Evolutionary conservation across 768 basidiomycete genomes (phyloP).

Genomic region (Lyophyllum semitale): DNA sequence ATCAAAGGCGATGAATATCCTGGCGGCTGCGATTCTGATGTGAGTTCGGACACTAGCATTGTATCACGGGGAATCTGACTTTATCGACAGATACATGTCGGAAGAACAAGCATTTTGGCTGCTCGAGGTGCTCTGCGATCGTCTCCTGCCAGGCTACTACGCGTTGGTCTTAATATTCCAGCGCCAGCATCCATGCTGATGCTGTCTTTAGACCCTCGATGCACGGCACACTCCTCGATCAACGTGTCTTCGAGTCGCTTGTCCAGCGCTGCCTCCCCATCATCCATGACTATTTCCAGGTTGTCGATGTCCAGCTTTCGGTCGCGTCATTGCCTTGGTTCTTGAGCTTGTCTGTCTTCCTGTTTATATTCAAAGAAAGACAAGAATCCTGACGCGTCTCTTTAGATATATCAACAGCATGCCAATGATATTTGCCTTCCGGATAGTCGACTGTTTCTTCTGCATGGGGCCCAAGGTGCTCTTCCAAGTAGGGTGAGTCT

Average conservation of each 20-base stretch:
- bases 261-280: conserved; percentile 89
- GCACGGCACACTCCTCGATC: conserved; percentile 98
- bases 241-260: conserved; percentile 94
- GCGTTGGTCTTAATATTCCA: conserved; percentile 54
- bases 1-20: conserved; percentile 91
- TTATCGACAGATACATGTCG: conserved; percentile 82
- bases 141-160: conserved; percentile 96
- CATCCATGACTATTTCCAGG: conserved; percentile 89
- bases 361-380: background rate
- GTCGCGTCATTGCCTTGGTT: conserved; percentile 99
- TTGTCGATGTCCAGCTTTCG: conserved; percentile 93
- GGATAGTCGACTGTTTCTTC: conserved; percentile 96
- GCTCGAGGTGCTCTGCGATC: conserved; percentile 90
- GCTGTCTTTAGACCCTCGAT: conserved; percentile 75
- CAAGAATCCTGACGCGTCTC: background rate
- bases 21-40: conserved; percentile 95
- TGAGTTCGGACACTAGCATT: conserved; percentile 31
- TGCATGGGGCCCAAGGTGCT: conserved; percentile 99
- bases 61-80: conserved; percentile 11
- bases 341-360: conserved; percentile 77
- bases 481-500: conserved; percentile 93
- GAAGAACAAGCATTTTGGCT: conserved; percentile 99
- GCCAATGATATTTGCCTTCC: conserved; percentile 97
- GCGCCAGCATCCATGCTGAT: conserved; percentile 6
- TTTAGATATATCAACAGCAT: conserved; percentile 86